Evolutionary conservation across 768 basidiomycete species (phyloP).

Genomic region (Galerina marginata): DNA sequence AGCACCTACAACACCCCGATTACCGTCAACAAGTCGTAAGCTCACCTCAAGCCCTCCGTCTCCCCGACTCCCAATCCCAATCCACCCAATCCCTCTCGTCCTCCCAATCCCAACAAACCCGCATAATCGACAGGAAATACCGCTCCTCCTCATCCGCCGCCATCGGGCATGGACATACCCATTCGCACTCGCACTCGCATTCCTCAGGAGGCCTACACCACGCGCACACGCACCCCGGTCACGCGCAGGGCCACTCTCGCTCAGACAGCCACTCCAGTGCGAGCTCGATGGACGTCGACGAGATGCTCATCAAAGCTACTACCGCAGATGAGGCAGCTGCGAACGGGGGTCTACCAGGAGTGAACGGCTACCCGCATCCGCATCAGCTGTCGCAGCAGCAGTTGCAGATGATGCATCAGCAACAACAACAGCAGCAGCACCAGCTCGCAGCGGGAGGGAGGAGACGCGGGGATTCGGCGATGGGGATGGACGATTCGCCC

Average conservation of each 20-base stretch:
- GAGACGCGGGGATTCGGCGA: too few species aligned
- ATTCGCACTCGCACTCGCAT: neutral
- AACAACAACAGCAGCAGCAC: conserved; percentile 15
- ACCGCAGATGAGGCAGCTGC: conserved; percentile 30
- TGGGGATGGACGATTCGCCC: too few species aligned
- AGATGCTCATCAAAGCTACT: conserved; percentile 48
- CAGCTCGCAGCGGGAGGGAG: neutral
- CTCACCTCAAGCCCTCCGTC: too few species aligned
- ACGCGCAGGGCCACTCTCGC: conserved; percentile 29
- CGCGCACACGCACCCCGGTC: conserved; percentile 12
- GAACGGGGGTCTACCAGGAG: neutral
- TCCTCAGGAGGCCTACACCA: conserved; percentile 2
- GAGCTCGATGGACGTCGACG: conserved; percentile 47
- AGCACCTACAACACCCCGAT: neutral
- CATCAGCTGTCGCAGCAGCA: conserved; percentile 15
- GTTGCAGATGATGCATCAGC: conserved; percentile 15
- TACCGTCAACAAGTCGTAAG: too few species aligned
- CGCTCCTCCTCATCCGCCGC: conserved; percentile 12
- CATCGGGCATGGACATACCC: neutral
- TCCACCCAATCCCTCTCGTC: conserved; percentile 2
- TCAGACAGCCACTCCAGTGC: conserved; percentile 41
- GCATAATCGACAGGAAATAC: conserved; percentile 26
- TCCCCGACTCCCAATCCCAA: neutral
- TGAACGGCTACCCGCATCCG: conserved; percentile 15
- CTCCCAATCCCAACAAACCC: conserved; percentile 1